Evolutionary conservation across 176 grass and related monocot species (phyloP).

Genomic region (Avena eriantha): DNA sequence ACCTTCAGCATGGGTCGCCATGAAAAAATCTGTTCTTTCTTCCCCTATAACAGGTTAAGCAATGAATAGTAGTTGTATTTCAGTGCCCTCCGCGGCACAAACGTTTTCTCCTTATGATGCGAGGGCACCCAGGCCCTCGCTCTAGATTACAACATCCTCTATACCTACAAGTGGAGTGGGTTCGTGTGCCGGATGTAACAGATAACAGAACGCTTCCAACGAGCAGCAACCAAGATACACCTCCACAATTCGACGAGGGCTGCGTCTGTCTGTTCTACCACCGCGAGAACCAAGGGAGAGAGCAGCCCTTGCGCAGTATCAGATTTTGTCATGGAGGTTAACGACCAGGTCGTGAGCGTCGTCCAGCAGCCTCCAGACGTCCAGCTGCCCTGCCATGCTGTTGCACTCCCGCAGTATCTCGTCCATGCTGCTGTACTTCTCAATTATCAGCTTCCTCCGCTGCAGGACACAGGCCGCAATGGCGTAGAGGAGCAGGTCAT

Average conservation of each 20-base stretch:
- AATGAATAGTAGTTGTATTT: slow-evolving; percentile 43
- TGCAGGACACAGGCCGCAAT: slow-evolving; percentile 94
- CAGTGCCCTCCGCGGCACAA: slow-evolving; percentile 36
- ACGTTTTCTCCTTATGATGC: slow-evolving; percentile 26
- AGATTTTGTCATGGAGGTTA: slow-evolving; percentile 92
- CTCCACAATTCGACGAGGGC: slow-evolving; percentile 16
- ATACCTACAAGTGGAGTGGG: slow-evolving; percentile 44
- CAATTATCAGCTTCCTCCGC: slow-evolving; percentile 90
- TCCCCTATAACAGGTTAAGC: slow-evolving; percentile 53
- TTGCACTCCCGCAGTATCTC: slow-evolving; percentile 95
- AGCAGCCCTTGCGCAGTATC: slow-evolving; percentile 42
- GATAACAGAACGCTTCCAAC: slow-evolving; percentile 29
- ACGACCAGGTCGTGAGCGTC: slow-evolving; percentile 91
- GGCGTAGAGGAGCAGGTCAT: slow-evolving; percentile 86
- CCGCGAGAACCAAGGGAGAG: slow-evolving; percentile 3
- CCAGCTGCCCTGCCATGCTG: slow-evolving; percentile 84
- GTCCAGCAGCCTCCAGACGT: slow-evolving; percentile 95
- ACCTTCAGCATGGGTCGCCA: slow-evolving; percentile 27
- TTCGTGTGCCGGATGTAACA: slow-evolving; percentile 30
- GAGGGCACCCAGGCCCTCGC: slow-evolving; percentile 32
- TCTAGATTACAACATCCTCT: slow-evolving; percentile 55
- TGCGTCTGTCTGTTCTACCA: neutral
- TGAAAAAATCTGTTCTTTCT: slow-evolving; percentile 41
- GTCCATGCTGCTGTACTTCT: slow-evolving; percentile 96
- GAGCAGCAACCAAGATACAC: slow-evolving; percentile 1